These are phyloP conservation scores for Myxozyma udenii DNA, from an alignment of 805 yeast genomes.

Conservation along the genomic window DNA sequence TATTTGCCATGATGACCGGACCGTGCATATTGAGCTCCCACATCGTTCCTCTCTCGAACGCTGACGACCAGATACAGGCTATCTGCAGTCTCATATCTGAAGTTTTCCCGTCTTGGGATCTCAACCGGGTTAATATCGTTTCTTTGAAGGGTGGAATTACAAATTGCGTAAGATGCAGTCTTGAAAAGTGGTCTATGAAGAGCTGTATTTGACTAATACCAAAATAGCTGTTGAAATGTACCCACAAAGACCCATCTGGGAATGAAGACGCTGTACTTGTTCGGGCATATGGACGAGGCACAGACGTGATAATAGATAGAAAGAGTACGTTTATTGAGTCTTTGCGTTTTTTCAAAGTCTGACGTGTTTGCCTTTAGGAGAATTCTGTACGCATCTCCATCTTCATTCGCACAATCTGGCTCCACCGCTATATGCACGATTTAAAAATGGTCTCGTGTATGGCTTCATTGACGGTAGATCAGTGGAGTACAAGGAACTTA, in stretches of 20 bases:
- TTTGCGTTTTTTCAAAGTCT: background rate
- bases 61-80: slow-evolving; percentile 9
- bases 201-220: too few relatives aligned
- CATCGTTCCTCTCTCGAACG: slow-evolving; percentile 14
- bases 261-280: slow-evolving; percentile 42
- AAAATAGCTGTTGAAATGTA: slow-evolving; percentile 21
- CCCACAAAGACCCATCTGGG: slow-evolving; percentile 8
- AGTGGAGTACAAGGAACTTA: slow-evolving; percentile 53
- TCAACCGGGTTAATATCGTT: slow-evolving; percentile 9
- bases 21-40: slow-evolving; percentile 11
- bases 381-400: slow-evolving; percentile 65
- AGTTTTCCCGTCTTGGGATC: slow-evolving; percentile 20
- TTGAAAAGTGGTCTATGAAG: too few relatives aligned
- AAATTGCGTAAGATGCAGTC: slow-evolving; percentile 27
- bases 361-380: slow-evolving; percentile 35
- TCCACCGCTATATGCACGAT: slow-evolving; percentile 64
- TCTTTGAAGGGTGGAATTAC: slow-evolving; percentile 26
- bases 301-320: slow-evolving; percentile 67
- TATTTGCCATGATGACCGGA: slow-evolving; percentile 17
- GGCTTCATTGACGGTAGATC: slow-evolving; percentile 67
- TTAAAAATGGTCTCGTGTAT: slow-evolving; percentile 69
- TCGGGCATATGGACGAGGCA: slow-evolving; percentile 72
- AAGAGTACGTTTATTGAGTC: slow-evolving; percentile 42
- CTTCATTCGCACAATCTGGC: slow-evolving; percentile 61
- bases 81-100: slow-evolving; percentile 10